Base-by-base conservation (phyloP, 768 basidiomycete species). In the Pulveroboletus sp. region DNA sequence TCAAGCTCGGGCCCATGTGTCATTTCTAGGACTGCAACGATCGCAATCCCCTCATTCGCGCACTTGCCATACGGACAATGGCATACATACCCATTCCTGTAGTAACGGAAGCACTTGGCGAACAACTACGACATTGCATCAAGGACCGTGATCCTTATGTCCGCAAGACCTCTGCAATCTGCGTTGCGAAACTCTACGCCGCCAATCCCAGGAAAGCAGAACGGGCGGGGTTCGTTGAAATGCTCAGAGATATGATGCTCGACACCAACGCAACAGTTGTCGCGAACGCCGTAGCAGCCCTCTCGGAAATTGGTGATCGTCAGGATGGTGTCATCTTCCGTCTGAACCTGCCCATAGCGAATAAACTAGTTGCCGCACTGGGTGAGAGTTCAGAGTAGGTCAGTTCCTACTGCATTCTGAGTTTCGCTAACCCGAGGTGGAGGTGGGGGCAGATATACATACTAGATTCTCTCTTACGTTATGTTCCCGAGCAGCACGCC, bases 401-500 rank as follows among this genome's bases (percentile, higher is more conserved):
- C 31, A 13, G 32, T 39, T 17, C 49, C 28, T 31, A 17, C 8
- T 36, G 24, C 46, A 24, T 46, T 46, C 39, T 33, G 11, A 14
- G 35, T 44, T 50, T 50, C 50, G 28, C 59, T 51, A 53, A 57
- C 51, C 15, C 18, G 15, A 50, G 43, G 39, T 57, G 11, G 65
- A 99, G 95, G 69, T 99, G 96, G 96, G 95, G 95, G 1, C 94
- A 97, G 68, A 93, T 97, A 46, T 99, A 98, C 64, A 98, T 99
- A 56, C 76, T 99, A 37, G 96, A 99, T 66, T 90, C 91, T 1
- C 69, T 99, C 28, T 69, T 99, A 48, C 89, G 93, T 35, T 98
- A 88, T 65, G 89, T 96, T n/a, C 96, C 96, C 5, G 86, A 93
- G 58, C 75, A 78, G 47, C 80, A 89, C 50, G 72, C 80, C 17